These are phyloP conservation scores for Fonsecaea monophora DNA, from an alignment of 2,329 filamentous ascomycete genomes.

Conservation along the genomic window DNA sequence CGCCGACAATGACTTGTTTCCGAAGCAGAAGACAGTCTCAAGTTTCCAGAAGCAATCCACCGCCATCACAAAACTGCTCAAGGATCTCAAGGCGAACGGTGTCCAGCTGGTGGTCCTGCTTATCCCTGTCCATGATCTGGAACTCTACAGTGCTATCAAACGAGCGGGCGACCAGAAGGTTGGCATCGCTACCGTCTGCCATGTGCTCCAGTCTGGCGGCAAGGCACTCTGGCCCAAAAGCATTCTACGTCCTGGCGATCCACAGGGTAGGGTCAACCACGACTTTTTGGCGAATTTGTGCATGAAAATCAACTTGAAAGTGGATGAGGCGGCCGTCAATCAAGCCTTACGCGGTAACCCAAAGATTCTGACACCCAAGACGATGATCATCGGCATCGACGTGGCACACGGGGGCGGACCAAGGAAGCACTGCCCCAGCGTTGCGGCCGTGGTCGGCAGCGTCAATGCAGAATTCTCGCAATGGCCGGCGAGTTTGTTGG, in stretches of 20 bases:
- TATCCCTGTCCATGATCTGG: constrained; percentile 59
- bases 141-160: constrained; percentile 72
- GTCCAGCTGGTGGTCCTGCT: constrained; percentile 64
- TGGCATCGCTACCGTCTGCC: constrained; percentile 70
- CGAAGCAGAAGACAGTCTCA: not conserved
- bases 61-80: constrained; percentile 3
- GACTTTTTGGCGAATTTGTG: constrained; percentile 71
- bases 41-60: not conserved
- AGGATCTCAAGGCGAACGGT: constrained; percentile 3
- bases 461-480: constrained; percentile 73
- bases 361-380: constrained; percentile 68
- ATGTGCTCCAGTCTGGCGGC: constrained; percentile 46
- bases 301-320: constrained; percentile 83
- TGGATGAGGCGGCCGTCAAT: constrained; percentile 68
- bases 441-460: constrained; percentile 82
- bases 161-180: constrained; percentile 66
- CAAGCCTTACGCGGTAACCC: constrained; percentile 63
- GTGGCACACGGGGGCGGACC: constrained; percentile 83
- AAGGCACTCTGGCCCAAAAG: constrained; percentile 43
- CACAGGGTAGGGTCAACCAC: not conserved
- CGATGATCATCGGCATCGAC: constrained; percentile 87
- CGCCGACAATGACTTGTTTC: not conserved
- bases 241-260: not conserved
- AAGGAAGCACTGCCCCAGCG: constrained; percentile 65
- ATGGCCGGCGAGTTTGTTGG: constrained; percentile 75